Conservation (phyloP, 306 rosid genomes). For the Boehmeria nivea region DNA sequence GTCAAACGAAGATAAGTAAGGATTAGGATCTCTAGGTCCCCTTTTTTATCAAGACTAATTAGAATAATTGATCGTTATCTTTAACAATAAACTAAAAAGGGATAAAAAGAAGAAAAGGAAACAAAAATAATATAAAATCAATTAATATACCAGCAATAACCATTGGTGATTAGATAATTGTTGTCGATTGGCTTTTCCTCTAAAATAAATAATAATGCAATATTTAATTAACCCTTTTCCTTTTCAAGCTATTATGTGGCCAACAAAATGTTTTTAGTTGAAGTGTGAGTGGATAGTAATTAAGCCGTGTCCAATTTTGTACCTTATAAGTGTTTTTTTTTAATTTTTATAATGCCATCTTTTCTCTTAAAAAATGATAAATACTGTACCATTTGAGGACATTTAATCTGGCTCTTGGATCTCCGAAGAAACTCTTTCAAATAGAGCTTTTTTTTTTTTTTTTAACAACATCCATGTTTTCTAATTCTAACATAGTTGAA, state of each 20-base stretch:
- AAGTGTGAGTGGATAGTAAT: not conserved
- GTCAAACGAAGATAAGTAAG: constrained; percentile 24
- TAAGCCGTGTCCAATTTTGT: not conserved
- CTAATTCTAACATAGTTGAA: no score
- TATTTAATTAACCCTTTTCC: not conserved
- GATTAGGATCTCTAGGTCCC: not conserved
- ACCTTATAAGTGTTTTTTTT: not conserved
- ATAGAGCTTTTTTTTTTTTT: no score
- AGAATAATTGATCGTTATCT: not conserved
- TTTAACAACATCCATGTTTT: no score
- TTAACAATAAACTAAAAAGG: not conserved
- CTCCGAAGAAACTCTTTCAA: not conserved
- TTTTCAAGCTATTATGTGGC: not conserved
- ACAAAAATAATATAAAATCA: not conserved
- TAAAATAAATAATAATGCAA: not conserved
- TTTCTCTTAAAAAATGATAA: no score
- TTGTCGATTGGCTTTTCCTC: no score
- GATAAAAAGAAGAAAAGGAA: not conserved
- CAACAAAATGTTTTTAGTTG: not conserved
- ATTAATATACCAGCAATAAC: not conserved
- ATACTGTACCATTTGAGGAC: no score
- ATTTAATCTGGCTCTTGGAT: no score
- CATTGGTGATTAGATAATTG: not conserved
- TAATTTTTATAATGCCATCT: not conserved
- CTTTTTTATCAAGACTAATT: not conserved